Conservation (phyloP, 192 early-diverging fungal species). For the Podila epigama region DNA sequence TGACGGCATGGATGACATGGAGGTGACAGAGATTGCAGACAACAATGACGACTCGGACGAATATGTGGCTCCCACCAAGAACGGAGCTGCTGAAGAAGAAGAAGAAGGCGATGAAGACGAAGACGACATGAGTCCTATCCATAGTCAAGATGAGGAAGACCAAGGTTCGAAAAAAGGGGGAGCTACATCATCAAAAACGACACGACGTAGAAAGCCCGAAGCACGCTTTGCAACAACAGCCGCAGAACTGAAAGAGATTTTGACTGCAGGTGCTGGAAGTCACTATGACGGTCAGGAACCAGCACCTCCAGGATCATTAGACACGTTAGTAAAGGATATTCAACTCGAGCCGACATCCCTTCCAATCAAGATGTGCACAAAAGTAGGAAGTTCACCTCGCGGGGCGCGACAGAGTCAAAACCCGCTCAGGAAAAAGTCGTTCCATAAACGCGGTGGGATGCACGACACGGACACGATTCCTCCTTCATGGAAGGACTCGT, state of each 20-base stretch:
- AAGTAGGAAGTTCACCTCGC: not conserved
- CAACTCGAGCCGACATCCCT: not conserved
- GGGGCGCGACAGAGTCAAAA: too few relatives aligned
- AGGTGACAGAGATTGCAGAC: not conserved
- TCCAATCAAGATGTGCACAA: not conserved
- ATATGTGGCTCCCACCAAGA: conserved; percentile 9
- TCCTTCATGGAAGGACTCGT: conserved; percentile 5
- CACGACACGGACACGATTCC: conserved; percentile 3
- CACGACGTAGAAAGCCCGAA: too few relatives aligned
- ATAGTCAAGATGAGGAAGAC: conserved; percentile 8
- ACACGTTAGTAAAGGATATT: not conserved
- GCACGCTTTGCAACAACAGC: too few relatives aligned
- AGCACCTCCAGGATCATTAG: not conserved
- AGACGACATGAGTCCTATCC: too few relatives aligned
- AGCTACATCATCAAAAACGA: too few relatives aligned
- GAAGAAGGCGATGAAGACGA: conserved; percentile 3
- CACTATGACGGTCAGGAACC: not conserved
- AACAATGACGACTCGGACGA: conserved; percentile 36
- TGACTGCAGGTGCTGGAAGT: too few relatives aligned
- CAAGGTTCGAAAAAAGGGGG: not conserved
- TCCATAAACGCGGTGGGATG: conserved; percentile 27
- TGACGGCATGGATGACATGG: not conserved
- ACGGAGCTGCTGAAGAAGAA: not conserved
- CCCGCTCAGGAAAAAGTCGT: not conserved
- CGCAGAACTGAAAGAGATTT: too few relatives aligned